Evolutionary conservation across 345 rosid genomes (phyloP).

Genomic region (Lagerstroemia speciosa): DNA sequence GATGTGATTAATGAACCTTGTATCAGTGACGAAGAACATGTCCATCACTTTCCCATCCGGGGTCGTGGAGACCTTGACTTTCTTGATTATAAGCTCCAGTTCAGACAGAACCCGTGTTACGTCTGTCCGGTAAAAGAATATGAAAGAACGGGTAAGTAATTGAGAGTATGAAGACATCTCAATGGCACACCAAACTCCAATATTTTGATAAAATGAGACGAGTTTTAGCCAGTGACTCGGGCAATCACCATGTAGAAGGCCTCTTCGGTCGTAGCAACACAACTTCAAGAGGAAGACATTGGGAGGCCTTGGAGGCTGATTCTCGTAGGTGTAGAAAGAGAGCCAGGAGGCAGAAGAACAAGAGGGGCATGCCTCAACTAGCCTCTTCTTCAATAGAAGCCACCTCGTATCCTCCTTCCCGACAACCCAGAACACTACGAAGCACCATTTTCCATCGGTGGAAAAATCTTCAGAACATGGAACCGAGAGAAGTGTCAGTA

Average conservation of each 20-base stretch:
- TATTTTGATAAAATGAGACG: no score
- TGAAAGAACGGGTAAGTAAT: background rate
- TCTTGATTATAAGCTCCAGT: constrained; percentile 79
- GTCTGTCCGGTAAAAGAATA: constrained; percentile 40
- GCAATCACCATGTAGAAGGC: constrained; percentile 67
- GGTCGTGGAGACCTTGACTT: constrained; percentile 95
- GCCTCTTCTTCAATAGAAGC: constrained; percentile 75
- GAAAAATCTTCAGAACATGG: constrained; percentile 61
- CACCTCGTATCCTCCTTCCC: constrained; percentile 67
- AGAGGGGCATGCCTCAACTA: constrained; percentile 70
- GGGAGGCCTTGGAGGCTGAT: constrained; percentile 48
- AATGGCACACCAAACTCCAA: background rate
- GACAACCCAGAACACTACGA: constrained; percentile 80
- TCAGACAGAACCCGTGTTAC: constrained; percentile 70
- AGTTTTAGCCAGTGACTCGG: background rate
- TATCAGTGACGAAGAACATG: constrained; percentile 85
- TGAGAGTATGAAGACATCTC: background rate
- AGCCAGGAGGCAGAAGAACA: constrained; percentile 71
- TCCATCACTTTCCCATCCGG: constrained; percentile 93
- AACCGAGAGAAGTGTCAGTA: constrained; percentile 6
- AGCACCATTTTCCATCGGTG: constrained; percentile 98
- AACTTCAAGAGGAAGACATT: constrained; percentile 77
- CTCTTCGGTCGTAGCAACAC: constrained; percentile 65
- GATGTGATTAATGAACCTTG: constrained; percentile 53
- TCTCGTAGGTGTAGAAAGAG: constrained; percentile 44